These are phyloP conservation scores for Sclerotinia spermophila DNA, from an alignment of 2,329 filamentous ascomycete species.

Conservation along the genomic window DNA sequence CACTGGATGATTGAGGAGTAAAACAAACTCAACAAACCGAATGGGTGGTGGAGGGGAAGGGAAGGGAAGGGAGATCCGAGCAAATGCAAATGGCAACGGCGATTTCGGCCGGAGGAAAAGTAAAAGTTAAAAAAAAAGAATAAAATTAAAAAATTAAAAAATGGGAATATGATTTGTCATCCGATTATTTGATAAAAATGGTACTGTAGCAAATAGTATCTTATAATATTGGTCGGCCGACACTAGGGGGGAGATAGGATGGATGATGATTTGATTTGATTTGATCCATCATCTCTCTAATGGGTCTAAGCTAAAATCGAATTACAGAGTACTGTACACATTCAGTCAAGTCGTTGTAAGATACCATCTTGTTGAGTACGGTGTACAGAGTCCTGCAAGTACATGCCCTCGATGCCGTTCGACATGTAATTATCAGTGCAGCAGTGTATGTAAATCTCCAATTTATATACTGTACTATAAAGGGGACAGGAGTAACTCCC, in stretches of 20 bases:
- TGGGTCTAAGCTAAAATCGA: too few species aligned
- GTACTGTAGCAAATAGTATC: too few species aligned
- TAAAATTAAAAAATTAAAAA: background rate
- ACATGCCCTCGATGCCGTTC: too few species aligned
- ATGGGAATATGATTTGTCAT: background rate
- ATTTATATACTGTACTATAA: background rate
- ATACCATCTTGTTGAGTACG: background rate
- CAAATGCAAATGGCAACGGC: background rate
- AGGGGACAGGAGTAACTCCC: background rate
- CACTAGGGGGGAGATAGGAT: background rate
- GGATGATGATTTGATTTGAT: background rate
- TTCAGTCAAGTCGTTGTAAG: background rate
- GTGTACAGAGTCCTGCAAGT: too few species aligned
- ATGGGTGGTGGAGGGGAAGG: too few species aligned
- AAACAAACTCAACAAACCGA: too few species aligned
- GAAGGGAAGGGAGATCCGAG: background rate
- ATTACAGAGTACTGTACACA: background rate
- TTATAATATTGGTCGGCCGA: too few species aligned
- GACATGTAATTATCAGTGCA: too few species aligned
- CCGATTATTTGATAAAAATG: background rate
- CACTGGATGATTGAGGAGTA: too few species aligned
- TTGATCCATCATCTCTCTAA: too few species aligned
- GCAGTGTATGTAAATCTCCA: too few species aligned
- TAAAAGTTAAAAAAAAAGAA: background rate
- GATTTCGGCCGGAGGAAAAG: conserved; percentile 6